phyloP scores from a whole-genome alignment of 331 rosid species.

The Ulmus americana region DNA sequence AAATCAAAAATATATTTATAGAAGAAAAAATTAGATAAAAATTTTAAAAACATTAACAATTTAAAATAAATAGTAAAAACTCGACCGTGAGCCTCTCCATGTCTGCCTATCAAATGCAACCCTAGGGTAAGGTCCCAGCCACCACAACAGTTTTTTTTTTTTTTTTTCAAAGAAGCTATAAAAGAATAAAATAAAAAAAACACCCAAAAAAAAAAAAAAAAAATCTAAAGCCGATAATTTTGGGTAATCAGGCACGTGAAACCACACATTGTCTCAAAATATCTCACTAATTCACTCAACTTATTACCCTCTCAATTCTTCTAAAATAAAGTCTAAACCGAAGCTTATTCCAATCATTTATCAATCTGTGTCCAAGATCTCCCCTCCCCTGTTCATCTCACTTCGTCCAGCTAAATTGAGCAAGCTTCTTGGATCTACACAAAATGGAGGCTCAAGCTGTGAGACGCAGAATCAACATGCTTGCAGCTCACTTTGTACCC shows the following conservation, averaged over 20 bases:
- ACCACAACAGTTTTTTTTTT: too few relatives aligned
- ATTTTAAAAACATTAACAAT: too few relatives aligned
- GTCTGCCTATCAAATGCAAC: too few relatives aligned
- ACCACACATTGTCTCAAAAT: background rate
- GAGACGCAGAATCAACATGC: slow-evolving; percentile 55
- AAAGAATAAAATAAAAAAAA: background rate
- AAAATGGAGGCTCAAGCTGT: slow-evolving; percentile 51
- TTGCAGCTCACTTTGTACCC: slow-evolving; percentile 56
- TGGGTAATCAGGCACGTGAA: background rate
- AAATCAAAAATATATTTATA: too few relatives aligned
- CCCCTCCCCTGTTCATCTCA: too few relatives aligned
- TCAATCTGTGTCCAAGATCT: too few relatives aligned
- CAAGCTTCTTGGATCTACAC: too few relatives aligned
- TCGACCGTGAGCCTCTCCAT: too few relatives aligned
- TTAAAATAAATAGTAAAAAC: too few relatives aligned
- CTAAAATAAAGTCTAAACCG: background rate
- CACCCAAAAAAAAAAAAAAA: background rate
- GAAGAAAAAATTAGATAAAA: too few relatives aligned
- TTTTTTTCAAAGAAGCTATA: background rate
- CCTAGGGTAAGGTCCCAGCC: too few relatives aligned
- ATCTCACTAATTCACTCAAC: background rate
- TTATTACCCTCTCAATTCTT: background rate
- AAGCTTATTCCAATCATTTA: background rate
- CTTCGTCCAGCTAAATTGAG: too few relatives aligned
- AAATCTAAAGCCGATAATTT: background rate